Percentiles rank a stretch among this genome's conserved stretches.
Evolutionary conservation across 169 alveolate species (phyloP).

Genomic region (Eimeria praecox): DNA sequence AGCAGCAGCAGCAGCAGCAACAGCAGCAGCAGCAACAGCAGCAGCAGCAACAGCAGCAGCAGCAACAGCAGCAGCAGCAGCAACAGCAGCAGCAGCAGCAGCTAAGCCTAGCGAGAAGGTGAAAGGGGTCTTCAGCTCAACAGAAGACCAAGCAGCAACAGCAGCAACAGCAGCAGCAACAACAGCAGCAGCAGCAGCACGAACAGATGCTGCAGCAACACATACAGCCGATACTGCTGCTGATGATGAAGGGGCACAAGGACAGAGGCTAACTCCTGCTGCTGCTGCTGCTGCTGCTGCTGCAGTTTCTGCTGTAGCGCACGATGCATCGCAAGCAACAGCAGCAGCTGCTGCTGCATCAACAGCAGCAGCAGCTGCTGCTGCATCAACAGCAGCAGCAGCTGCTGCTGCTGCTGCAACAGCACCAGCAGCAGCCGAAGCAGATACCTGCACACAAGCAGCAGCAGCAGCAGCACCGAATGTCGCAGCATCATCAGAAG

Average conservation of each 20-base stretch:
- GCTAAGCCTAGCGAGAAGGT: background rate
- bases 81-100: background rate
- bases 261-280: too few relatives aligned
- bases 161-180: conserved; percentile 28
- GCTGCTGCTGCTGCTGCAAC: too few relatives aligned
- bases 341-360: background rate
- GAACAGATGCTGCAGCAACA: too few relatives aligned
- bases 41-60: background rate
- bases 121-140: background rate
- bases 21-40: background rate
- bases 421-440: too few relatives aligned
- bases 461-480: background rate
- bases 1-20: background rate
- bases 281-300: too few relatives aligned
- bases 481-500: background rate
- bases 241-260: too few relatives aligned
- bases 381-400: background rate
- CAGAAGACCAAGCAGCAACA: too few relatives aligned
- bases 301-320: too few relatives aligned
- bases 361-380: background rate
- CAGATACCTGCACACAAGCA: too few relatives aligned
- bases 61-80: background rate
- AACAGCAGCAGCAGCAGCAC: too few relatives aligned
- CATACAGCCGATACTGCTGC: too few relatives aligned
- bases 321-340: too few relatives aligned